Evolutionary conservation across 305 asterid genomes (phyloP), one percentile per base, ranked within the genome.

Genomic region (Fraxinus angustifolia): DNA sequence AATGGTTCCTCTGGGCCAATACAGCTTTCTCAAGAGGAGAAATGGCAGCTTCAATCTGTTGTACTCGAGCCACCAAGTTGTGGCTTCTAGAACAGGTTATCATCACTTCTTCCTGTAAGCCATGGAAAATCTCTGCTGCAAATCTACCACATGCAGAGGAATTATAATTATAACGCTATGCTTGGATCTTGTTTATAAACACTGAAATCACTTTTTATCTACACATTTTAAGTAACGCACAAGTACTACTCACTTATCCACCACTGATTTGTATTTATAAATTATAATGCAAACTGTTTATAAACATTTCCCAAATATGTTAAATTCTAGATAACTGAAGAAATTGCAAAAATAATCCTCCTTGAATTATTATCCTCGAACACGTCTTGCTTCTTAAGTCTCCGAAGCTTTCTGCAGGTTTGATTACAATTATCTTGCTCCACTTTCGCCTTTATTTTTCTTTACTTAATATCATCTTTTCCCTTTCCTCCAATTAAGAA

Each of bases 91-190:
- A 88, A 79, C 94, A 90, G 76, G 97, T 92, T 76, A 82, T 83
- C 80, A 86, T 86, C 56, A 95, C 94, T 82, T 95, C 92, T 87
- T 93, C 99, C 86, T 95, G 98, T 88, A 95, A 87, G 58, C 98
- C 97, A 88, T 95, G 99, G 83, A 95, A 95, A 75, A 95, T 91
- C 81, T 95, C 97, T 45, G 93, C 99, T 73, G 99, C 97, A 90
- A 95, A 95, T 81, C 99, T 95, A 89, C 88, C 87, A 84, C 31
- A 82, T 67, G 75, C 76, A 87, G 79, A 84, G 82, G 73, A 71
- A 35, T 11, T 48, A n/a, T 19, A 56, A 58, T 10, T 10, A 75
- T 65, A 14, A 48, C 2, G 7, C 60, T 48, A 50, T 16, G 21
- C 21, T 48, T 14, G 58, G 6, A 0, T 48, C 19, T 4, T 3